Evolutionary conservation across 2,329 filamentous ascomycete species (phyloP).

Genomic region (Ophiostoma triangulosporum): DNA sequence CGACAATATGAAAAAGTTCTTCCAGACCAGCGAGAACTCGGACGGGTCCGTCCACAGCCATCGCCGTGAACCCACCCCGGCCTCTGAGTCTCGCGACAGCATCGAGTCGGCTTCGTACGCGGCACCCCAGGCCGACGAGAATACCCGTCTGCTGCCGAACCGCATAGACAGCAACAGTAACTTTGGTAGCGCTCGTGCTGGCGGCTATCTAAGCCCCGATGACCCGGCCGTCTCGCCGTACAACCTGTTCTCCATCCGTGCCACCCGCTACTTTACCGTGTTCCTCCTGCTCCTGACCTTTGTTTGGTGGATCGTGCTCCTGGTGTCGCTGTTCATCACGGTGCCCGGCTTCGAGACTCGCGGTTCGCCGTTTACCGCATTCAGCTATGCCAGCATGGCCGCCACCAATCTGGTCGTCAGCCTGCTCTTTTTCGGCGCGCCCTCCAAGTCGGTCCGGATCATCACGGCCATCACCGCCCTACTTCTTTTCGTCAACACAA

Average conservation of each 20-base stretch:
- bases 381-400: constrained; percentile 69
- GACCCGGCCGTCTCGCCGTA: constrained; percentile 83
- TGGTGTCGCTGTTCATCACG: constrained; percentile 85
- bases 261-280: constrained; percentile 64
- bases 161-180: constrained; percentile 36
- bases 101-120: background rate
- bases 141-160: constrained; percentile 56
- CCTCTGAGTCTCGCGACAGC: constrained; percentile 3
- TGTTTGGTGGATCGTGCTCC: constrained; percentile 81
- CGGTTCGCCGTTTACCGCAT: constrained; percentile 86
- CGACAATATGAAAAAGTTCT: background rate
- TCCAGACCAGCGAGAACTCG: background rate
- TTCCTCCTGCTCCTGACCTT: constrained; percentile 63
- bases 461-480: constrained; percentile 53
- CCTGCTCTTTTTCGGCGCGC: constrained; percentile 76
- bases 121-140: constrained; percentile 26
- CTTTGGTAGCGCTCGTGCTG: background rate
- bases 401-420: constrained; percentile 61
- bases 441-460: constrained; percentile 65
- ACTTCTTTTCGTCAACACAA: constrained; percentile 59
- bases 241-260: constrained; percentile 83
- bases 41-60: background rate
- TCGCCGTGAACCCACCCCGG: background rate
- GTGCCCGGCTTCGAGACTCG: constrained; percentile 74
- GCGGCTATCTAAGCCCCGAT: constrained; percentile 55